phyloP scores from a whole-genome alignment of 2,329 filamentous ascomycete genomes.

The Teratosphaeria viscida region DNA sequence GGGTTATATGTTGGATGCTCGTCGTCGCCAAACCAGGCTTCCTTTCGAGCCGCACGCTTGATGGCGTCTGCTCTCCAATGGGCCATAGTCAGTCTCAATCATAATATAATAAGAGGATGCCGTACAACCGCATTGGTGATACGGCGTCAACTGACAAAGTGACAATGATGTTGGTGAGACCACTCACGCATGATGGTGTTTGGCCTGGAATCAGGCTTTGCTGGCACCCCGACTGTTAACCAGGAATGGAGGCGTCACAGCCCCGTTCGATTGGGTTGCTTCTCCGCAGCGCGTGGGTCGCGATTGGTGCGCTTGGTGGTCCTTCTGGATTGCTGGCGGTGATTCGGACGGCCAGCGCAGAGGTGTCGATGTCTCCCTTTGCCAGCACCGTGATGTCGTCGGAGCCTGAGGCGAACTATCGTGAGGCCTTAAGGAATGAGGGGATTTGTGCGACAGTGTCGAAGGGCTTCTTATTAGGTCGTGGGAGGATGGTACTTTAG shows the following conservation, averaged over 20 bases:
- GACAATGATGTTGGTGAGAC: neutral
- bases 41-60: constrained; percentile 18
- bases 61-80: constrained; percentile 13
- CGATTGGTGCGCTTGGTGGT: neutral
- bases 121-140: neutral
- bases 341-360: neutral
- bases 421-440: too few species aligned
- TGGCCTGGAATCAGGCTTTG: neutral
- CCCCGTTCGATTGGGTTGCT: neutral
- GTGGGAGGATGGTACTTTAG: neutral
- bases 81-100: neutral
- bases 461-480: neutral
- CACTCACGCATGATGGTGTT: neutral
- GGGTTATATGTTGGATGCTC: constrained; percentile 16
- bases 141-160: neutral
- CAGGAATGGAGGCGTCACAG: neutral
- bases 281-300: neutral
- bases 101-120: neutral
- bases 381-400: neutral
- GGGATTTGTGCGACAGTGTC: neutral
- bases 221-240: neutral
- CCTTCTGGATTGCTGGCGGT: neutral
- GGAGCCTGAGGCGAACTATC: neutral
- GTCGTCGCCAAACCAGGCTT: constrained; percentile 20
- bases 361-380: neutral